These are phyloP conservation scores for Fusarium palustre DNA, from an alignment of 2,329 filamentous ascomycete species.

Conservation along the genomic window DNA sequence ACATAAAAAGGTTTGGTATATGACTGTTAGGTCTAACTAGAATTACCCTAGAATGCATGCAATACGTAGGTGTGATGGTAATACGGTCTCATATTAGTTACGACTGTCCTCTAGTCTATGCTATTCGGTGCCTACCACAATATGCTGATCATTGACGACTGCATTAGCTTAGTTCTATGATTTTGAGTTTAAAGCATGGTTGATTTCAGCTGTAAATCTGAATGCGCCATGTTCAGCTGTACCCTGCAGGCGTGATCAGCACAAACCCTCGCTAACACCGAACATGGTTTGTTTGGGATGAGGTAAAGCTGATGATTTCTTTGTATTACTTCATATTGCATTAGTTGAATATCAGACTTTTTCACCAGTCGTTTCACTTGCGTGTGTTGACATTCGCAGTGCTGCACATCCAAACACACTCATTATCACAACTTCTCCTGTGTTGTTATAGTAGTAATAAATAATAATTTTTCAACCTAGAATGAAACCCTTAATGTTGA, in stretches of 20 bases:
- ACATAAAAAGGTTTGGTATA: not conserved
- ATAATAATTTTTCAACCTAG: not conserved
- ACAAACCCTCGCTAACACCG: not conserved
- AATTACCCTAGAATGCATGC: not conserved
- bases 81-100: not conserved
- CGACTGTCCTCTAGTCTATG: not conserved
- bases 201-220: constrained; percentile 1
- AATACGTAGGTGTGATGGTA: not conserved
- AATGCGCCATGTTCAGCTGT: not conserved
- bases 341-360: no score
- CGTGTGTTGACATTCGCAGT: not conserved
- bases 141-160: constrained; percentile 1
- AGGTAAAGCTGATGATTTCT: not conserved
- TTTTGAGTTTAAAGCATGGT: not conserved
- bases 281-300: not conserved
- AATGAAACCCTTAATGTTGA: not conserved
- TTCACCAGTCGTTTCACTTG: not conserved
- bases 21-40: constrained; percentile 16
- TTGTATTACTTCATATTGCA: not conserved
- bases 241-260: not conserved
- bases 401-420: not conserved
- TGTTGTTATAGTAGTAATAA: not conserved
- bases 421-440: not conserved
- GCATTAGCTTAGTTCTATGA: not conserved
- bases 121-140: not conserved